Percentiles rank a stretch among this genome's conserved stretches.
Conservation (phyloP, 805 yeast species). For the Starmerella ratchasimensis region DNA sequence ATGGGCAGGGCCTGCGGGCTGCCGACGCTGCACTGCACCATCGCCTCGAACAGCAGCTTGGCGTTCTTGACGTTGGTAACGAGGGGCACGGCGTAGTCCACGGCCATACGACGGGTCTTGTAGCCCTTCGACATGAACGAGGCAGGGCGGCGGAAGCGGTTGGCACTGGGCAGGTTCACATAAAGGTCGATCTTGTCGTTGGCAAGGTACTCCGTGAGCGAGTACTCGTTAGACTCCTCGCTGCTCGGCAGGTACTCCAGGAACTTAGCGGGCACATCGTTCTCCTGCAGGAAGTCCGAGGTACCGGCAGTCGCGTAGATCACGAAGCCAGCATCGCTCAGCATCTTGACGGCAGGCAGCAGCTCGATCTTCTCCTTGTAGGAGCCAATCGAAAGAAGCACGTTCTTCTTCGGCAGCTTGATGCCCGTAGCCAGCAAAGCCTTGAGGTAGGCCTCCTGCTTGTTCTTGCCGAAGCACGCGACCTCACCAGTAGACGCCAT, state of each 20-base stretch:
- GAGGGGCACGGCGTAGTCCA: slow-evolving; percentile 92
- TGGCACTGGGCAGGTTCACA: slow-evolving; percentile 91
- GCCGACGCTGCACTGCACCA: slow-evolving; percentile 24
- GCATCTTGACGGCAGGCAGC: slow-evolving; percentile 69
- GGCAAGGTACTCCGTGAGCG: slow-evolving; percentile 90
- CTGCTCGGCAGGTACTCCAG: slow-evolving; percentile 72
- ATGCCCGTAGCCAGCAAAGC: slow-evolving; percentile 91
- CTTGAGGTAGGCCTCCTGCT: slow-evolving; percentile 93
- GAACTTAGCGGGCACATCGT: slow-evolving; percentile 85
- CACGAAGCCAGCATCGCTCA: slow-evolving; percentile 73
- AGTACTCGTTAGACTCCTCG: slow-evolving; percentile 79
- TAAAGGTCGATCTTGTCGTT: slow-evolving; percentile 91
- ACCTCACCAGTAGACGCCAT: slow-evolving; percentile 99
- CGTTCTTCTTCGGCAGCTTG: slow-evolving; percentile 87
- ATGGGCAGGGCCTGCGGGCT: slow-evolving; percentile 37
- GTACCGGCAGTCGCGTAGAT: slow-evolving; percentile 98
- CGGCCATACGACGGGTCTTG: slow-evolving; percentile 98
- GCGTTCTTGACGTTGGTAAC: slow-evolving; percentile 98
- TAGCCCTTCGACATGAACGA: slow-evolving; percentile 95
- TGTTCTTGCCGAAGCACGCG: slow-evolving; percentile 90
- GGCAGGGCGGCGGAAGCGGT: slow-evolving; percentile 97
- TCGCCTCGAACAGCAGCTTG: slow-evolving; percentile 82
- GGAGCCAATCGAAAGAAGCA: slow-evolving; percentile 87
- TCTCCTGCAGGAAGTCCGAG: slow-evolving; percentile 94
- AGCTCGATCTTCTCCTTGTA: slow-evolving; percentile 91